Base-by-base conservation (phyloP, 2,329 filamentous ascomycete species). In the Lithohypha guttulata region DNA sequence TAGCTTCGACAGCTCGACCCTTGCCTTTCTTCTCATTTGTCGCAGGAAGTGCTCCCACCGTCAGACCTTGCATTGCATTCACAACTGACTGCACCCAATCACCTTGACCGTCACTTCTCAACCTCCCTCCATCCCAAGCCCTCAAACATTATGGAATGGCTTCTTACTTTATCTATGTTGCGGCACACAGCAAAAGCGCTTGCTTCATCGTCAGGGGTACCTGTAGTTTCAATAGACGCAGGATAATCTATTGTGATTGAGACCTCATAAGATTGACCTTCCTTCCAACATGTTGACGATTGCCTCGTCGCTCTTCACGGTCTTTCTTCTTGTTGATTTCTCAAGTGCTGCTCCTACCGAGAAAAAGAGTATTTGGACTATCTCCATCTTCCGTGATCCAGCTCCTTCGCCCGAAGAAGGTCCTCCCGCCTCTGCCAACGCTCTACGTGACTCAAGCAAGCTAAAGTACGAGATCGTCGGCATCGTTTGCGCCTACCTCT, bases 401-500 rank as follows among this genome's bases (percentile, higher is more conserved):
- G 70, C 76, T 22, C 75, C 75, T 28, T 59, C 74, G 36, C 68
- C 75, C 41, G 69, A 76, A 58, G 64, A 77, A 60, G 75, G 74
- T 6, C 72, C 78, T 42, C 65, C 72, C 6, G 57, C 77, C 30
- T 77, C 77, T 27, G 66, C 68, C 40, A 61, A 69, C 51, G 73
- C 78, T 25, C 59, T 75, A 34, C 66, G 76, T 51, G 69, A 86
- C 56, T 64, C 65, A 47, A 62, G 70, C 13, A 75, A 81, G 41
- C 73, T 95, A 15, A 84, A 86, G 13, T 79, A 77, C 43, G 81
- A 95, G 60, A 79, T 95, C 51, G 81, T 82, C 47, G 84, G 79
- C 49, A 82, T 96, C 44, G 71, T 89, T 43, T 85, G 79, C 45
- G 79, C 83, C 43, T 95, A 95, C 74, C 70, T 87, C 42, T 59